Evolutionary conservation across 495 filamentous ascomycete species (phyloP), one percentile per base, ranked within the genome.

Genomic region (Pseudoneurospora amorphoporcata): DNA sequence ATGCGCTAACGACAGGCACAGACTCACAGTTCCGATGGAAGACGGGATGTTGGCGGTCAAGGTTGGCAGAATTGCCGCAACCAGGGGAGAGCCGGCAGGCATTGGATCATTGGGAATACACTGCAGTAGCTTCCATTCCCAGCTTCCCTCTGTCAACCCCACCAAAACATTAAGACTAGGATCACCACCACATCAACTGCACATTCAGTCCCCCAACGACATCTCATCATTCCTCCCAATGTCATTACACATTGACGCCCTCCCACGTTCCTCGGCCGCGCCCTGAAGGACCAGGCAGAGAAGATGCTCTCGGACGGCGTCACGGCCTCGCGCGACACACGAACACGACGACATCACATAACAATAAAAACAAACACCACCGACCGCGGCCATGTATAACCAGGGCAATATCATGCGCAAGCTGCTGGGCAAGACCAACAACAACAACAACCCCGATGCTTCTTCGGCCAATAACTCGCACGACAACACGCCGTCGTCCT

Each of bases 391-490:
- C 72, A 79, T 78, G 79, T 77, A 80, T 70, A 80, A 83, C 70
- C 82, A 85, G 75, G 82, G 82, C 71, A 84, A 82, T 77, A 86
- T 85, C 71, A 84, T 87, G 82, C 83, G 84, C 75, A 83, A 84
- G 80, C 81, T 87, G 38, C 82, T 87, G 23, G 86, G 85, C 75
- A 84, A 84, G 74, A 65, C 75, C 80, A 40, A 76, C 80, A 35
- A 23, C 80, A 40, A 76, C 80, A 35, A 23, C 23, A 23, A 72
- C 75, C 71, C 80, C 83, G 53, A 65, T 29, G 35, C 53, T 35
- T 65, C 53, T 37, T 73, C 81, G 23, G 75, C 78, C 12, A 78
- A 77, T 74, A 84, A 86, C 73, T 70, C 75, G n/a, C 72, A 74
- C 32, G 69, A 65, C 12, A 65, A 65, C 29, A 65, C 53, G 29